Conservation (phyloP, 768 basidiomycete genomes). For the Lactarius akahatsu region DNA sequence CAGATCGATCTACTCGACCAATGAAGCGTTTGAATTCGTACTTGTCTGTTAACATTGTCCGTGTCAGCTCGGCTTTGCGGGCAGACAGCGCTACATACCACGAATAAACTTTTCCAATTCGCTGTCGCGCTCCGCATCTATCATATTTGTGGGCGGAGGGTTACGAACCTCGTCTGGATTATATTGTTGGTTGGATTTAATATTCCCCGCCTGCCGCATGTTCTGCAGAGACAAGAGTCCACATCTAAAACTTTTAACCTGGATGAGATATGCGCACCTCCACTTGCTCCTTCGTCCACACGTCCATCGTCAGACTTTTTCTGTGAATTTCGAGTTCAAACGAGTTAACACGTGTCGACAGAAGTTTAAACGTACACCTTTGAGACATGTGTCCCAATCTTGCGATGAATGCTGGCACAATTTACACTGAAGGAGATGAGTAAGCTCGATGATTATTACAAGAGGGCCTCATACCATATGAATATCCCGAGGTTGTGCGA, state of each 20-base stretch:
- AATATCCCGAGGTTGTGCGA: constrained; percentile 87
- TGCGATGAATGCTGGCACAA: constrained; percentile 91
- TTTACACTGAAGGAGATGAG: constrained; percentile 52
- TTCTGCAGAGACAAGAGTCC: constrained; percentile 43
- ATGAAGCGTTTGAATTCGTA: constrained; percentile 76
- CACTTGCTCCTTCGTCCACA: constrained; percentile 86
- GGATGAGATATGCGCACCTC: constrained; percentile 52
- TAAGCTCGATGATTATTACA: constrained; percentile 10
- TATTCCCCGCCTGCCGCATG: constrained; percentile 81
- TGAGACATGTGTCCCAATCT: constrained; percentile 89
- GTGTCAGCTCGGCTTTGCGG: constrained; percentile 3
- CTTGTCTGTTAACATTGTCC: constrained; percentile 50
- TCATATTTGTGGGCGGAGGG: constrained; percentile 78
- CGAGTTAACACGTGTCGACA: constrained; percentile 1
- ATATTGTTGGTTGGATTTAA: constrained; percentile 72
- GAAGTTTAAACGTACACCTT: constrained; percentile 71
- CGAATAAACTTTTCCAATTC: constrained; percentile 92
- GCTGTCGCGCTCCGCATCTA: constrained; percentile 78
- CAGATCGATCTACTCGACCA: constrained; percentile 33
- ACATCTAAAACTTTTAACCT: constrained; percentile 13
- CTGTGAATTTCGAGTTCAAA: constrained; percentile 40
- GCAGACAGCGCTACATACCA: constrained; percentile 45
- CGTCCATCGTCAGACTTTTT: constrained; percentile 86
- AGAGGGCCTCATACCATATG: constrained; percentile 56
- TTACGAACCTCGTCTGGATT: constrained; percentile 82